Conservation (phyloP, 2,329 filamentous ascomycete genomes). For the Dactylellina cionopaga region DNA sequence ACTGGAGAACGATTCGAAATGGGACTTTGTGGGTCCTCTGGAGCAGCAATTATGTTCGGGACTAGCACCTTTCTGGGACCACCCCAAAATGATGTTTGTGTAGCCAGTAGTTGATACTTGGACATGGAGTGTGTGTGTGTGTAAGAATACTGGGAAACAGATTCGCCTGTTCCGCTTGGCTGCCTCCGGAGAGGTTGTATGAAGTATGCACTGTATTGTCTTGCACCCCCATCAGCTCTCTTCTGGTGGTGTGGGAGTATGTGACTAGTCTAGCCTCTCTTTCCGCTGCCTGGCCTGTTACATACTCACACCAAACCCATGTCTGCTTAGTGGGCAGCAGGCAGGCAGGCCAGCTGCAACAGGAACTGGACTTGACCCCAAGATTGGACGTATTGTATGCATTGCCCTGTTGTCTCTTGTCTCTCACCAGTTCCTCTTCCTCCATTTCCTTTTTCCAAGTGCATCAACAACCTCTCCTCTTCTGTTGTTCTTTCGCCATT, state of each 20-base stretch:
- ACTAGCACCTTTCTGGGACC: constrained; percentile 43
- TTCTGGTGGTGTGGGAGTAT: constrained; percentile 22
- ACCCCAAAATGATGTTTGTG: constrained; percentile 39
- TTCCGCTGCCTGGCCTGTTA: constrained; percentile 49
- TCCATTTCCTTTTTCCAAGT: constrained; percentile 44
- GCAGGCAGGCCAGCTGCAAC: constrained; percentile 36
- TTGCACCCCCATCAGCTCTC: constrained; percentile 39
- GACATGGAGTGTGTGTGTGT: constrained; percentile 28
- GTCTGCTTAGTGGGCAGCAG: constrained; percentile 46
- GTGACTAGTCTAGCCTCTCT: constrained; percentile 49
- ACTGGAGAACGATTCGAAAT: constrained; percentile 51
- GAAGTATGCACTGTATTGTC: not conserved
- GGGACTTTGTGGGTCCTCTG: constrained; percentile 42
- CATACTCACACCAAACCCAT: constrained; percentile 47
- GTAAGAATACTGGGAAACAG: constrained; percentile 48
- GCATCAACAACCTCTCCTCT: constrained; percentile 23
- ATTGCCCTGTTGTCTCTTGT: constrained; percentile 54
- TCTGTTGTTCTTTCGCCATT: constrained; percentile 22
- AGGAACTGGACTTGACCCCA: constrained; percentile 43
- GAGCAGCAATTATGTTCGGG: constrained; percentile 35
- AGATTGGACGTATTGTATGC: constrained; percentile 51
- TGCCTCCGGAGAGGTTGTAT: constrained; percentile 29
- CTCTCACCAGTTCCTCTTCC: constrained; percentile 46
- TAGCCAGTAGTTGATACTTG: constrained; percentile 37
- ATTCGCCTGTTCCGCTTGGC: constrained; percentile 51